These are phyloP conservation scores for Puccinia polysora DNA, from an alignment of 1,284 basidiomycete species.

Conservation along the genomic window DNA sequence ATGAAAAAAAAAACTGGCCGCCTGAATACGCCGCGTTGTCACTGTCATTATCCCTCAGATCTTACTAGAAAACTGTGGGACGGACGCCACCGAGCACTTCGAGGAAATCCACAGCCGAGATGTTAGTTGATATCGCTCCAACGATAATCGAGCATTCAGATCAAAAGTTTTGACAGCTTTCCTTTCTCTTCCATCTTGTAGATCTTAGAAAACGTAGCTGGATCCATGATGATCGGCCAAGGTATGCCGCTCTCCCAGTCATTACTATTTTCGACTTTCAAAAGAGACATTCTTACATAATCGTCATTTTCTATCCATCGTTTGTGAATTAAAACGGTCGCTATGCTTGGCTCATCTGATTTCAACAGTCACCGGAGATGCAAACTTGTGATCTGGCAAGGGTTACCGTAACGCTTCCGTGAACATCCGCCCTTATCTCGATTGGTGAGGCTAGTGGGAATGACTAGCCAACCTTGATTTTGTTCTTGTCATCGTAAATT, in stretches of 20 bases:
- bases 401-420: no score
- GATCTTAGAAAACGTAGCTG: constrained; percentile 3
- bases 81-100: constrained; percentile 31
- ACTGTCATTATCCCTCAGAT: not conserved
- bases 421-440: no score
- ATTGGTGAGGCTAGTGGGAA: no score
- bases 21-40: no score
- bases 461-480: no score
- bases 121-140: not conserved
- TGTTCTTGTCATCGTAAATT: no score
- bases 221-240: constrained; percentile 22
- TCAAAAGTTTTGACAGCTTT: not conserved
- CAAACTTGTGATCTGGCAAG: not conserved
- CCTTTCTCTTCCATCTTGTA: not conserved
- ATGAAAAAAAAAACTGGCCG: not conserved
- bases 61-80: constrained; percentile 26
- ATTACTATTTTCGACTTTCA: not conserved
- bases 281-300: not conserved
- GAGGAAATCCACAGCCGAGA: constrained; percentile 27
- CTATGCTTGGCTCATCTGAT: not conserved
- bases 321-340: not conserved
- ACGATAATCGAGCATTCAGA: not conserved
- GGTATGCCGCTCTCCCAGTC: not conserved
- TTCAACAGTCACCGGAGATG: not conserved
- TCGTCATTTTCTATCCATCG: not conserved